Conservation (phyloP, 495 filamentous ascomycete species). For the Pseudotulostoma volvatum region DNA sequence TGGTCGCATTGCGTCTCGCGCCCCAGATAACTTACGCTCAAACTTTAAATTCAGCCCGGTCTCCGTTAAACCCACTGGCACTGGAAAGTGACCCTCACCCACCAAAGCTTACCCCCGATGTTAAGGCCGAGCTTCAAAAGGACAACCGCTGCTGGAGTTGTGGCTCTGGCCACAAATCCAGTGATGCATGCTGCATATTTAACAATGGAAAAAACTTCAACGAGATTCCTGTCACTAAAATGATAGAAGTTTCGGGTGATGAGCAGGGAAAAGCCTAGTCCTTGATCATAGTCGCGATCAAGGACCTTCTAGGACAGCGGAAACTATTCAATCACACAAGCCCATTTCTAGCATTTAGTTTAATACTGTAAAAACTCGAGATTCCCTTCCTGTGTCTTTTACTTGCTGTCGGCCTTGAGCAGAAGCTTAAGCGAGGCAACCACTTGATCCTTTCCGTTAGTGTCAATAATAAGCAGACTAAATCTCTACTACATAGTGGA, state of each 20-base stretch:
- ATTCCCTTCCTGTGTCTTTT: too few relatives aligned
- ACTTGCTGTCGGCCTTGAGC: not conserved
- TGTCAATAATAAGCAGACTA: not conserved
- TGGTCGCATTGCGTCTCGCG: not conserved
- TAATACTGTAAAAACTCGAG: too few relatives aligned
- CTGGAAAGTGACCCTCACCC: not conserved
- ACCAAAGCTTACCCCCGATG: not conserved
- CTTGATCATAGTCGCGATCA: not conserved
- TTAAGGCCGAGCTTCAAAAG: not conserved
- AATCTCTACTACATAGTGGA: not conserved
- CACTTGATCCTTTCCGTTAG: not conserved
- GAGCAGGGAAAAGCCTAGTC: not conserved
- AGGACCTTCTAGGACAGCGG: too few relatives aligned
- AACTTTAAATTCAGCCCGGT: not conserved
- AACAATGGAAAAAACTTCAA: not conserved
- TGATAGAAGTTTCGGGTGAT: not conserved
- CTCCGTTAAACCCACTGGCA: not conserved
- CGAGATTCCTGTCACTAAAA: not conserved
- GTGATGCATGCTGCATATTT: not conserved
- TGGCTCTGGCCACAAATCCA: not conserved
- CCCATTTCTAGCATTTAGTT: too few relatives aligned
- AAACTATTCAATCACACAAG: not conserved
- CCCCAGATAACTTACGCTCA: not conserved
- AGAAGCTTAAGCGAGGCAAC: not conserved
- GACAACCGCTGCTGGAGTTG: not conserved